These are phyloP conservation scores for Salvia sclarea DNA, from an alignment of 305 asterid genomes.

Conservation along the genomic window DNA sequence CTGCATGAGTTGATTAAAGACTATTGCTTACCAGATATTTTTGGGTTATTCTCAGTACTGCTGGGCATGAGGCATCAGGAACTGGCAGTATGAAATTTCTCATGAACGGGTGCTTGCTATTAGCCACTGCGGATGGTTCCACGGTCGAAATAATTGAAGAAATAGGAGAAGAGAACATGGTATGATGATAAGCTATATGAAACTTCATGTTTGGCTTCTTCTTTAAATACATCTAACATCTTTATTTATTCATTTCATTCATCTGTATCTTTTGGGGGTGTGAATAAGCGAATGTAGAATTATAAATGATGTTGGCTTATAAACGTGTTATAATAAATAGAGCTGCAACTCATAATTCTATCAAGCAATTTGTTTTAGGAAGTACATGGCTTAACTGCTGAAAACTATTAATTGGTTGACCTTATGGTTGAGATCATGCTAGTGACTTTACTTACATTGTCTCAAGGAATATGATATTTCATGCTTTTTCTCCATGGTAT, in stretches of 20 bases:
- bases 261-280: not conserved
- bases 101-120: slow-evolving; percentile 57
- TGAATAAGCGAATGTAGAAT: not conserved
- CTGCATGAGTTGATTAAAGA: not conserved
- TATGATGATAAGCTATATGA: slow-evolving; percentile 17
- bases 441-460: not conserved
- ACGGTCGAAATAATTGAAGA: slow-evolving; percentile 46
- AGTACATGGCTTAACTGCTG: not conserved
- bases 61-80: slow-evolving; percentile 64
- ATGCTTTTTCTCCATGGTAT: too few relatives aligned
- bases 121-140: slow-evolving; percentile 59
- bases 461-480: not conserved
- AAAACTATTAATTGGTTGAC: not conserved
- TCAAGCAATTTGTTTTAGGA: not conserved
- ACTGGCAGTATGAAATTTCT: slow-evolving; percentile 58
- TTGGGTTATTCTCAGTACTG: slow-evolving; percentile 40
- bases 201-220: too few relatives aligned
- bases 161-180: slow-evolving; percentile 58
- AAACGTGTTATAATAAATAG: not conserved
- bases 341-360: not conserved
- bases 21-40: not conserved
- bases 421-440: not conserved
- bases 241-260: not conserved
- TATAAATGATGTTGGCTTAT: not conserved
- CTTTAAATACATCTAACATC: too few relatives aligned